phyloP scores from a whole-genome alignment of 768 basidiomycete genomes.

The Albatrellus ellisii region DNA sequence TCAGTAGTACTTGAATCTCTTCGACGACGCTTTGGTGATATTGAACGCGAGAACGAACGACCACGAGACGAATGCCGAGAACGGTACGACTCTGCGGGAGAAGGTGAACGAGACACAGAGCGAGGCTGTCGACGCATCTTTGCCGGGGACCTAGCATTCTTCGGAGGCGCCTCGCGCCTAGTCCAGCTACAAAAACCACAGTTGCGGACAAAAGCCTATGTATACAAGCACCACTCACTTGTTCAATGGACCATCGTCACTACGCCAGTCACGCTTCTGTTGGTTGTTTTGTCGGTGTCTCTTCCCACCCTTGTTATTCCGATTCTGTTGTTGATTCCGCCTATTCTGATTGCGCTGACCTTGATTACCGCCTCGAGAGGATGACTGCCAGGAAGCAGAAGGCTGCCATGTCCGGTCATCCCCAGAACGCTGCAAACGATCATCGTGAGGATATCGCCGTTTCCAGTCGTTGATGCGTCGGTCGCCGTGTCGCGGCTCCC shows the following conservation, averaged over 20 bases:
- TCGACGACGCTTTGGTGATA: conserved; percentile 47
- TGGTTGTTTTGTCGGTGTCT: conserved; percentile 21
- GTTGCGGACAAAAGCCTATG: conserved; percentile 6
- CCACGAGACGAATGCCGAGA: conserved; percentile 52
- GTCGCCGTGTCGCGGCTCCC: conserved; percentile 16
- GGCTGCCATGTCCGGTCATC: conserved; percentile 65
- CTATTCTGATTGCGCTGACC: conserved; percentile 24
- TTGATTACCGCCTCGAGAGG: conserved; percentile 20
- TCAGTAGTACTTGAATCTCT: conserved; percentile 35
- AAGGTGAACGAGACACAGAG: conserved; percentile 42
- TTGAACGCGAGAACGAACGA: conserved; percentile 48
- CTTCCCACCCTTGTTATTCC: conserved; percentile 17
- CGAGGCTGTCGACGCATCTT: conserved; percentile 29
- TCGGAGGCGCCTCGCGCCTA: conserved; percentile 37
- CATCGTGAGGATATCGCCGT: conserved; percentile 13
- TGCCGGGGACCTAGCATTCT: conserved; percentile 23
- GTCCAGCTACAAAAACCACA: conserved; percentile 41
- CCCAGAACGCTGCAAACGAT: conserved; percentile 15
- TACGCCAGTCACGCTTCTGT: conserved; percentile 26
- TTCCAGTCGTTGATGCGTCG: conserved; percentile 12
- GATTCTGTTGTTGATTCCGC: too few species aligned
- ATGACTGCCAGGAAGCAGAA: conserved; percentile 51
- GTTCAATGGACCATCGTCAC: conserved; percentile 57
- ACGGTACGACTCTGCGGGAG: conserved; percentile 51
- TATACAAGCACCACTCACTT: conserved; percentile 37